Conservation (phyloP, 2,329 filamentous ascomycete species). For the Monilinia aucupariae region DNA sequence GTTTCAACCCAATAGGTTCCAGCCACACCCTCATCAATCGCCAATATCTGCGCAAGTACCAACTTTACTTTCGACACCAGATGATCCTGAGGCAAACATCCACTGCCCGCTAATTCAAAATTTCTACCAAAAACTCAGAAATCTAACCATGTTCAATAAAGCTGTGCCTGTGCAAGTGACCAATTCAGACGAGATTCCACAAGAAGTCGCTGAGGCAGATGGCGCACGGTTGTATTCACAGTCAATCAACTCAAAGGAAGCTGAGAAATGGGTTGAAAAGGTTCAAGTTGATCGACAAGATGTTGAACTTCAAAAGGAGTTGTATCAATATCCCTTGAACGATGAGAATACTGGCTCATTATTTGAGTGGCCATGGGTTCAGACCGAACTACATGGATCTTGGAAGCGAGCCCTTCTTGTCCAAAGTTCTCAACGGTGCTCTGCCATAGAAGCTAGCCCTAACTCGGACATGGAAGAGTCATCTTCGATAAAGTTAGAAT, state of each 20-base stretch:
- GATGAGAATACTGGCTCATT: not conserved
- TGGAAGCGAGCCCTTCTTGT: too few species aligned
- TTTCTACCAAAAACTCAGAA: too few species aligned
- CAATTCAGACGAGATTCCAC: not conserved
- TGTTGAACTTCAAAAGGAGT: not conserved
- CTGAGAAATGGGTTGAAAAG: not conserved
- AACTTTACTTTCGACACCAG: too few species aligned
- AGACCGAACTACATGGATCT: not conserved
- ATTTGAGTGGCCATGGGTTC: slow-evolving; percentile 4
- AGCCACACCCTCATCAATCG: not conserved
- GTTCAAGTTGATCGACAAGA: not conserved
- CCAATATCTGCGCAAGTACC: not conserved
- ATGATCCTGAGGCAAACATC: not conserved
- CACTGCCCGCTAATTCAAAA: not conserved
- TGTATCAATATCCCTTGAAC: not conserved
- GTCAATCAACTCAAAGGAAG: not conserved
- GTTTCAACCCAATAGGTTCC: not conserved
- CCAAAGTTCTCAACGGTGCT: not conserved
- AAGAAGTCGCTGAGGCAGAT: not conserved
- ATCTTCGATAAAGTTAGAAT: not conserved
- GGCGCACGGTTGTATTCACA: not conserved
- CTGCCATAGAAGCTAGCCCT: not conserved
- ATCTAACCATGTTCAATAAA: not conserved
- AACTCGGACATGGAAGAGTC: not conserved
- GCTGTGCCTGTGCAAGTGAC: not conserved